Conservation (phyloP, 164 flowering plant species). For the Malania oleifera region DNA sequence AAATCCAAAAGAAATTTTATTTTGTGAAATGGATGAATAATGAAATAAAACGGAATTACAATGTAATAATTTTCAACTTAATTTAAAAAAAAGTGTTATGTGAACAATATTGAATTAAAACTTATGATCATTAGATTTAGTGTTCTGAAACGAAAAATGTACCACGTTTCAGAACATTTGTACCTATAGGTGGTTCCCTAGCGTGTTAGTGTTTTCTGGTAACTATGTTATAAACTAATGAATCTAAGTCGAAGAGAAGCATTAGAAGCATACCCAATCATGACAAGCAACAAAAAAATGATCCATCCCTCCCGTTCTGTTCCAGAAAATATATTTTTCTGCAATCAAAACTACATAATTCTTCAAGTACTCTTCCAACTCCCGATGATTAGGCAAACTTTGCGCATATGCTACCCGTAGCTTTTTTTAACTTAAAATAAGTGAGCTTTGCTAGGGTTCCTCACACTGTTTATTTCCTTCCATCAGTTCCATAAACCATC, state of each 20-base stretch:
- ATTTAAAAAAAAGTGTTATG: too few species aligned
- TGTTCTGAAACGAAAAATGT: too few species aligned
- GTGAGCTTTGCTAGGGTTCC: constrained; percentile 24
- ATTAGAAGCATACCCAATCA: constrained; percentile 35
- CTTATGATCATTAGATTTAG: too few species aligned
- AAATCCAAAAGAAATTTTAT: too few species aligned
- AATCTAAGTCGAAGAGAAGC: not conserved
- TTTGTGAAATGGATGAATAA: too few species aligned
- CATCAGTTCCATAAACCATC: constrained; percentile 29
- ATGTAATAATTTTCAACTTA: too few species aligned
- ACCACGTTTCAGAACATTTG: too few species aligned
- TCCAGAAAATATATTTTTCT: constrained; percentile 31
- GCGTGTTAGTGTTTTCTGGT: too few species aligned
- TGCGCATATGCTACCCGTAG: constrained; percentile 10
- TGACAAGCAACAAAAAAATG: constrained; percentile 42
- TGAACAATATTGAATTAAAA: too few species aligned
- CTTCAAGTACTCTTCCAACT: constrained; percentile 17
- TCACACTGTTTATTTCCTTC: constrained; percentile 25
- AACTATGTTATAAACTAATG: too few species aligned
- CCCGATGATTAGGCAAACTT: constrained; percentile 4
- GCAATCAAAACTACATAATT: constrained; percentile 14
- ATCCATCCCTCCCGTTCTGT: constrained; percentile 32
- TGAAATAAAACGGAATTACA: too few species aligned
- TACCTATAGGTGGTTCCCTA: too few species aligned
- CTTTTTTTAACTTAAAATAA: constrained; percentile 27